Percentiles rank a stretch among this genome's conserved stretches.
phyloP scores from a whole-genome alignment of 108 stramenopile genomes.

The Skeletonema potamos region DNA sequence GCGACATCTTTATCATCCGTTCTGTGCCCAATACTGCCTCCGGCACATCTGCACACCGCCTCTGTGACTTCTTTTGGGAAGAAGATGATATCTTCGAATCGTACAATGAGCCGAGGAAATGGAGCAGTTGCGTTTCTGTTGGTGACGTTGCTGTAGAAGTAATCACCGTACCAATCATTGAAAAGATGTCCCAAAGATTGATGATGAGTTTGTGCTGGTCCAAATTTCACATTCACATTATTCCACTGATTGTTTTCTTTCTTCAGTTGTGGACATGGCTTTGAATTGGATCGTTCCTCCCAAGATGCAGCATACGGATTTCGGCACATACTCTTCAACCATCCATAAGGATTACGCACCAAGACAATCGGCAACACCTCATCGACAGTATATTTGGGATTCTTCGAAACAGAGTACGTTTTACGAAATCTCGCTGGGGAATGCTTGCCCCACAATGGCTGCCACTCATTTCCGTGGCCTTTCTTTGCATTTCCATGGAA shows the following conservation, averaged over 20 bases:
- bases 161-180: slow-evolving; percentile 83
- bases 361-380: slow-evolving; percentile 68
- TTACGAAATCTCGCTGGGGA: slow-evolving; percentile 28
- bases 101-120: slow-evolving; percentile 63
- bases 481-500: slow-evolving; percentile 34
- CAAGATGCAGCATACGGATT: slow-evolving; percentile 53
- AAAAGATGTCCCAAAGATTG: slow-evolving; percentile 63
- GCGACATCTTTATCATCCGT: slow-evolving; percentile 50
- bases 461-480: slow-evolving; percentile 62
- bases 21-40: slow-evolving; percentile 55
- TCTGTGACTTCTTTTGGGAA: slow-evolving; percentile 49
- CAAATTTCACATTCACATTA: slow-evolving; percentile 63
- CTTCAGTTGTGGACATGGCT: slow-evolving; percentile 27
- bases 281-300: slow-evolving; percentile 14
- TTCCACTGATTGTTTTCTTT: slow-evolving; percentile 43
- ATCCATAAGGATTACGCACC: slow-evolving; percentile 73
- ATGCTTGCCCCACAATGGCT: slow-evolving; percentile 69
- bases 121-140: slow-evolving; percentile 15
- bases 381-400: slow-evolving; percentile 26
- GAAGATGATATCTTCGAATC: slow-evolving; percentile 71
- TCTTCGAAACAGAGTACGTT: slow-evolving; percentile 16
- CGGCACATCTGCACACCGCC: slow-evolving; percentile 76
- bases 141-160: slow-evolving; percentile 32
- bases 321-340: slow-evolving; percentile 77
- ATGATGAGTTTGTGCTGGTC: slow-evolving; percentile 50